These are phyloP conservation scores for Neotropicomus parvogracilis DNA, from an alignment of 1,284 basidiomycete genomes.

Conservation along the genomic window DNA sequence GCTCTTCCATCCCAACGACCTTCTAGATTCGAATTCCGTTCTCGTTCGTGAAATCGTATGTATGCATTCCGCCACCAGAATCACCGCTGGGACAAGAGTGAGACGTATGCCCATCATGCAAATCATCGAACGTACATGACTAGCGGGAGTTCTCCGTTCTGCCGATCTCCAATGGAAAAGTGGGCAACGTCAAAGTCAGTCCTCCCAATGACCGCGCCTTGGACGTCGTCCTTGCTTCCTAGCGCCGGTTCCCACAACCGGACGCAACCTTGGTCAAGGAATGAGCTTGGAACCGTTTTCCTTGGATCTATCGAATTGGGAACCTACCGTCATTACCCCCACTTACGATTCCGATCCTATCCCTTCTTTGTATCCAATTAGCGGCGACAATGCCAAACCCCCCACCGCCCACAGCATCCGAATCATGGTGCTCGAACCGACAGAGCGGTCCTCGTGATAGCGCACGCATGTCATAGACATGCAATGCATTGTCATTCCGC, in stretches of 20 bases:
- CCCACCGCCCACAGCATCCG: slow-evolving; percentile 31
- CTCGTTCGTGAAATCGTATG: slow-evolving; percentile 27
- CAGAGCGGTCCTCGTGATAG: slow-evolving; percentile 44
- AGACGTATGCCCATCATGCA: slow-evolving; percentile 5
- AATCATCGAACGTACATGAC: slow-evolving; percentile 51
- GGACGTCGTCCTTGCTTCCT: slow-evolving; percentile 36
- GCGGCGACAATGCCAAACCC: slow-evolving; percentile 52
- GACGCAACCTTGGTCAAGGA: slow-evolving; percentile 49
- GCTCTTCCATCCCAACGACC: not conserved
- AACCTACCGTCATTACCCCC: slow-evolving; percentile 62
- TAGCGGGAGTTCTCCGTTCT: slow-evolving; percentile 49
- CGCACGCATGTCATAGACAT: slow-evolving; percentile 62
- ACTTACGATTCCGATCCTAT: slow-evolving; percentile 50
- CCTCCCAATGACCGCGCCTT: slow-evolving; percentile 50
- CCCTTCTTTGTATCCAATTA: slow-evolving; percentile 51
- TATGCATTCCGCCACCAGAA: slow-evolving; percentile 33
- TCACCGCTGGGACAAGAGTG: slow-evolving; percentile 25
- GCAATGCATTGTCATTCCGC: slow-evolving; percentile 54
- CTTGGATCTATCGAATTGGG: not conserved
- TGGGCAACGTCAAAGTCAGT: slow-evolving; percentile 53
- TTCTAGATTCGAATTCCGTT: slow-evolving; percentile 23
- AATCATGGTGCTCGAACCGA: slow-evolving; percentile 45
- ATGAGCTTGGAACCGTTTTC: slow-evolving; percentile 8
- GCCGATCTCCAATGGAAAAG: slow-evolving; percentile 57
- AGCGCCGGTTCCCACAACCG: slow-evolving; percentile 59